Evolutionary conservation across 768 basidiomycete genomes (phyloP), one percentile per base, ranked within the genome.

Genomic region (Phaeotremella fagi): DNA sequence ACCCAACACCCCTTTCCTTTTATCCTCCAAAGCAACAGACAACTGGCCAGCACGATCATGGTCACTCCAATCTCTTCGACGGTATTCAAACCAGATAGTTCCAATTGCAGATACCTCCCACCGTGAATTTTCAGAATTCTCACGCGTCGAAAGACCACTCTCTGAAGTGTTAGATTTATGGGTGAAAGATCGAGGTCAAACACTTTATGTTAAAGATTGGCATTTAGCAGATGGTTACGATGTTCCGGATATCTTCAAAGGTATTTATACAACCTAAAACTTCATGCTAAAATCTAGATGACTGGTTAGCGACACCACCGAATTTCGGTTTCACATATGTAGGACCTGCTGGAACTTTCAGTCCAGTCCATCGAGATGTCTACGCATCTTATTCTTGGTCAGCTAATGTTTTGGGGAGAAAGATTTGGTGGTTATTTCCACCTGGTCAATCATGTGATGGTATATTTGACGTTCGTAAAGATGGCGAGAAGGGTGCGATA

Each of bases 141-240:
- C 65, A 37, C 57, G 72, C 1, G 54, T 57, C 1, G 70, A 73
- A 35, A 22, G 61, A 7, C 53, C 57, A 11, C 47, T 75, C 0
- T 50, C 47, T 3, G 64, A 74, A 12, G 72, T 75, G 1, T 36
- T 74, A 22, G 68, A 70, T 45, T 26, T 63, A 0, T 75, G 75
- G 75, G 60, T 66, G 31, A 38, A 52, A 15, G 50, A 25, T 3
- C 48, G 50, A 7, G 57, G 64, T 7, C 15, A 38, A 1, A 60
- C 59, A 5, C 31, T 72, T 15, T 75, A 75, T 55, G 64, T 75
- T 20, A 75, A 74, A 47, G 75, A 75, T 50, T 75, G 75, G 73
- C 75, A 75, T 64, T 50, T 73, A 11, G 50, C 55, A 12, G 57
- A 66, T 38, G 59, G 73, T 2, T 75, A 75, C 45, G 56, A 54